Percentiles rank a stretch among this genome's conserved stretches.
Conservation (phyloP, 371 early-diverging fungal genomes). For the Mucor velutinosus region DNA sequence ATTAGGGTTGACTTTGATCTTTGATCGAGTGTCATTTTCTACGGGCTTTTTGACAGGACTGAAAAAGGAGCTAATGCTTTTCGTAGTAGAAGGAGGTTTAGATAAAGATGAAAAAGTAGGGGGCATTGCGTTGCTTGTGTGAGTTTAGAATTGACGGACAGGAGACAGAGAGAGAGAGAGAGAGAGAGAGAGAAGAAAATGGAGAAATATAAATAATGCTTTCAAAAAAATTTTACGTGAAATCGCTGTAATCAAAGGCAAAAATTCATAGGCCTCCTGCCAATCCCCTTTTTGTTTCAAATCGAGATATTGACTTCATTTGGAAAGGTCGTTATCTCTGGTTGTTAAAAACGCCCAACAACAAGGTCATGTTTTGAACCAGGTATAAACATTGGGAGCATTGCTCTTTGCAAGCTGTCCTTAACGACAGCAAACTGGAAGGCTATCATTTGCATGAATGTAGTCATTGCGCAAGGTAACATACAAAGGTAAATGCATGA, state of each 20-base stretch:
- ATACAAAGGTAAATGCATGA: too few relatives aligned
- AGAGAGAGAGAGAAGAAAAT: neutral
- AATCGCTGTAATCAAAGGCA: neutral
- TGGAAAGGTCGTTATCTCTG: neutral
- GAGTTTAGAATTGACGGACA: too few relatives aligned
- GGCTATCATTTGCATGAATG: too few relatives aligned
- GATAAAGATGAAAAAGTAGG: neutral
- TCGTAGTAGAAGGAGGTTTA: neutral
- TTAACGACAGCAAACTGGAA: too few relatives aligned
- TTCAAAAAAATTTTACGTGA: neutral
- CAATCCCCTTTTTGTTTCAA: neutral
- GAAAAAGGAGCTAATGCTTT: constrained; percentile 20
- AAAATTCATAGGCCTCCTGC: neutral
- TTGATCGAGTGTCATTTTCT: neutral
- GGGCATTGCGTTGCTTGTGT: neutral
- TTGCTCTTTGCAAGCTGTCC: neutral
- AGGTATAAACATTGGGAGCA: neutral
- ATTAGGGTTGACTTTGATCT: constrained; percentile 1
- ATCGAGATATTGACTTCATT: neutral
- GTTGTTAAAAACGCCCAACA: neutral
- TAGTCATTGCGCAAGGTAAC: too few relatives aligned
- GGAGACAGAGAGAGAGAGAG: too few relatives aligned
- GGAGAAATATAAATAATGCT: neutral
- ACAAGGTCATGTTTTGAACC: neutral
- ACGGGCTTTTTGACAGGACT: constrained; percentile 3